Base-by-base conservation (phyloP, 2,329 filamentous ascomycete genomes). In the Ophiocordyceps sinensis region DNA sequence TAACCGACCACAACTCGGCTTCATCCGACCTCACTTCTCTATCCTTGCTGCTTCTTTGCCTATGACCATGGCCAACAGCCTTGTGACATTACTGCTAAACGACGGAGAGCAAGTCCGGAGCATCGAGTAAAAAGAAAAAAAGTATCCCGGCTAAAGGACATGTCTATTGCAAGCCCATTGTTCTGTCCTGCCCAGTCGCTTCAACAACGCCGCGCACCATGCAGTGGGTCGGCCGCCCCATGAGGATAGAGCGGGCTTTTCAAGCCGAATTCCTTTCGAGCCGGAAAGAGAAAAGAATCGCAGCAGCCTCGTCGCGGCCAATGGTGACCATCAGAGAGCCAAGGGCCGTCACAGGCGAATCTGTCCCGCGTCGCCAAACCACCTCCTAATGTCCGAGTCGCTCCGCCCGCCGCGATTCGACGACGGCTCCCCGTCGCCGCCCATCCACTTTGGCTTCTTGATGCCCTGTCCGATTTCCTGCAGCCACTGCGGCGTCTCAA, bases 371-470 rank as follows among this genome's bases (percentile, higher is more conserved):
- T 70, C 71, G 13, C 68, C 70, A 54, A 80, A 79, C 73, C 75
- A 77, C 40, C 73, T 63, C 40, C 73, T 64, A 39, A 78, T 65
- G 47, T 73, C 67, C 7, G 60, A 62, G 37, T 50, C 49, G 21
- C 48, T 53, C 23, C 49, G 48, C 19, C 53, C 48, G 17, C 53
- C 51, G 23, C 54, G 52, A 28, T 55, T 52, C 5, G 55, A 53
- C 3, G 53, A 53, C 14, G 50, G 58, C 14, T 70, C 70, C 40
- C 70, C 70, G 40, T 75, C 71, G 21, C 73, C 74, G 15, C 76
- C 74, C 76, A 91, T 83, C 86, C 86, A 93, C 52, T 78, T 82
- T 5, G 85, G 86, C 54, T 80, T 76, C 59, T 80, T 85, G 59
- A 88, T 75, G 9, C 73, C 73, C 43, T 75, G 70, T 2, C 77